Base-by-base conservation (phyloP, 495 filamentous ascomycete species). In the Xylaria flabelliformis region DNA sequence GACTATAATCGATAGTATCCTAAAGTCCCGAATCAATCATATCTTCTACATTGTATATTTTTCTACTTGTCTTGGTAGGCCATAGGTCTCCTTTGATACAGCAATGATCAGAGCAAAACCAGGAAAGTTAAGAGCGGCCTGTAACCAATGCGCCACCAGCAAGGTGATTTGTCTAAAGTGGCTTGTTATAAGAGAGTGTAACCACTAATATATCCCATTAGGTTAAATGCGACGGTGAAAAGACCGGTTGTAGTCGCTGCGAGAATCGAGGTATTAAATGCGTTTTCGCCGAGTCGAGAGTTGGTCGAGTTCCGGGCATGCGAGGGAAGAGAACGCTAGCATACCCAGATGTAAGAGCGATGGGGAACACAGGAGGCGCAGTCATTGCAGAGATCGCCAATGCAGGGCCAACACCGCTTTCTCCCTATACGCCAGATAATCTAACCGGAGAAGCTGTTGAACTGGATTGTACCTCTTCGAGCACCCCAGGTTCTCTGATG, bases 231-330 rank as follows among this genome's bases (percentile, higher is more conserved):
- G 21, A 26, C n/a, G 50, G 50, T 53, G 50, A 53, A 53, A 53
- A 53, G n/a, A 53, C 50, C 17, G 50, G 50, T 9, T 53, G 50
- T 19, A 53, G 50, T 21, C 19, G 50, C 50, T 53, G 50, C 50
- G 50, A 53, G 50, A 53, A 9, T 53, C 50, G 50, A 53, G 50
- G 50, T 53, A 53, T 53, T 26, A 26, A 53, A 53, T 53, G 50
- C 21, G 50, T 53, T 9, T 53, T 53, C 21, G 50, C 50, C 50
- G 50, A 53, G 50, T 53, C 50, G 50, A 53, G 50, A 53, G 50
- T 53, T 26, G 50, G 50, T 53, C 50, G 50, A 53, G 50, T 53
- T 19, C 50, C 50, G 9, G 50, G 50, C 50, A 53, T 53, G 50
- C 50, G 50, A 53, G 50, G 50, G 9, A 53, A 53, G n/a, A 53